Evolutionary conservation across 345 rosid genomes (phyloP).

Genomic region (Gossypium turneri): DNA sequence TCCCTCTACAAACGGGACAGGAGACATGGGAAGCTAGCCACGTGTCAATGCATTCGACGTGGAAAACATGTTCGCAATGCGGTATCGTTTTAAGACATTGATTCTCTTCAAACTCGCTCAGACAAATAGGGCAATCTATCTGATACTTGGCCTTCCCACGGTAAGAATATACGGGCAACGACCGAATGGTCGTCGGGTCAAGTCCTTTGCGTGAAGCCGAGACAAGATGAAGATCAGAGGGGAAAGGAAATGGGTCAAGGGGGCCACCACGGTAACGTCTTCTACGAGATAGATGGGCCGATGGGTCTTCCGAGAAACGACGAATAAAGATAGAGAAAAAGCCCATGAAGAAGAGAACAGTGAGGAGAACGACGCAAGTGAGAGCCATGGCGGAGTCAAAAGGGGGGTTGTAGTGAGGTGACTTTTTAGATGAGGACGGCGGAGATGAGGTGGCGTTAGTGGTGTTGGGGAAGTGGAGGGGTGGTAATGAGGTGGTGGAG

Average conservation of each 20-base stretch:
- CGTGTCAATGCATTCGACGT: slow-evolving; percentile 43
- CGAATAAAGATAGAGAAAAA: slow-evolving; percentile 56
- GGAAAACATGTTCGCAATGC: slow-evolving; percentile 49
- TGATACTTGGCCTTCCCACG: slow-evolving; percentile 35
- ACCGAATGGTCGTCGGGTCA: slow-evolving; percentile 33
- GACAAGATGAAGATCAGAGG: background rate
- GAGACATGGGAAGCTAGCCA: slow-evolving; percentile 47
- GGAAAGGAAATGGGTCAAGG: background rate
- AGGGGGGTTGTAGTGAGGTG: background rate
- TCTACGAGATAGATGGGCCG: slow-evolving; percentile 14
- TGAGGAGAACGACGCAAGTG: slow-evolving; percentile 42
- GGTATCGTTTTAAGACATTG: slow-evolving; percentile 47
- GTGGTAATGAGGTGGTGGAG: slow-evolving; percentile 7
- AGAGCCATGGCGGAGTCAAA: slow-evolving; percentile 45
- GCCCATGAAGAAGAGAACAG: slow-evolving; percentile 55
- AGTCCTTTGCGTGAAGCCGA: slow-evolving; percentile 24
- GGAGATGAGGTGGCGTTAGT: slow-evolving; percentile 18
- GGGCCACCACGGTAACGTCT: slow-evolving; percentile 9
- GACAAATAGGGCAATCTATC: slow-evolving; percentile 51
- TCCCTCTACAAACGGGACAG: slow-evolving; percentile 63
- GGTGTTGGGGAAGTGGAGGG: slow-evolving; percentile 9
- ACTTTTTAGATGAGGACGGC: background rate
- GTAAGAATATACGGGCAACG: slow-evolving; percentile 47
- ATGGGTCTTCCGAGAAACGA: slow-evolving; percentile 24
- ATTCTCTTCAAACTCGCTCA: slow-evolving; percentile 52